phyloP scores from a whole-genome alignment of 345 rosid genomes.

The Eucalyptus cloeziana region DNA sequence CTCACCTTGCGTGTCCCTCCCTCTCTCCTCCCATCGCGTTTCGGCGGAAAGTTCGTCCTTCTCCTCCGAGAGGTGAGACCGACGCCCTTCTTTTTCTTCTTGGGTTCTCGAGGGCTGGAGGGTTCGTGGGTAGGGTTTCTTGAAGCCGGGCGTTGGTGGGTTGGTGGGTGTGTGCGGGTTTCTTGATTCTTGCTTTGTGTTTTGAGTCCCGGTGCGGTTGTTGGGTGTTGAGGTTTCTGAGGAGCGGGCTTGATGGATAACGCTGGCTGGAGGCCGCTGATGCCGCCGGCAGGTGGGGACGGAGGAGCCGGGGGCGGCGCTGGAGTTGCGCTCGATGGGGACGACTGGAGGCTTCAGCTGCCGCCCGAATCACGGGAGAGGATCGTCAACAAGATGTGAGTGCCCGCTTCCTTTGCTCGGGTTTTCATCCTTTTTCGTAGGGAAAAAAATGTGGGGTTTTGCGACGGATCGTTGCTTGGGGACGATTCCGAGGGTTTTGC shows the following conservation, averaged over 20 bases:
- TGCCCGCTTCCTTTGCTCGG: not conserved
- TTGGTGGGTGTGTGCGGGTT: not conserved
- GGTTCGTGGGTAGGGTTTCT: not conserved
- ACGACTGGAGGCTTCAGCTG: slow-evolving; percentile 56
- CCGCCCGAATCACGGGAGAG: slow-evolving; percentile 25
- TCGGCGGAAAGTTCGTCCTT: not conserved
- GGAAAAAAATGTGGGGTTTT: not conserved
- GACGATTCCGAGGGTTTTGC: not conserved
- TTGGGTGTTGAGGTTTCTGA: not conserved
- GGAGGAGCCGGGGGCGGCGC: not conserved
- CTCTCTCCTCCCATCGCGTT: not conserved
- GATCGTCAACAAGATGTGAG: slow-evolving; percentile 49
- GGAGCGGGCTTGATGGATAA: slow-evolving; percentile 15
- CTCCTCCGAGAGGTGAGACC: not conserved
- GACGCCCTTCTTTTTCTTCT: not conserved
- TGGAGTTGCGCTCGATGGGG: slow-evolving; percentile 20
- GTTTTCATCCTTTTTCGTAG: not conserved
- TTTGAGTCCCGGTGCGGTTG: not conserved
- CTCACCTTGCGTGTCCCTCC: not conserved
- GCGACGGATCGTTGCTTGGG: not conserved
- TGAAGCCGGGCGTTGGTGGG: not conserved
- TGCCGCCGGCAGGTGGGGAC: slow-evolving; percentile 13
- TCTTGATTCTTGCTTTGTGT: not conserved
- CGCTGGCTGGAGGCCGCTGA: slow-evolving; percentile 22
- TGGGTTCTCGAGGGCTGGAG: not conserved